These are phyloP conservation scores for Thermoascus crustaceus DNA, from an alignment of 2,329 filamentous ascomycete species.

Conservation along the genomic window DNA sequence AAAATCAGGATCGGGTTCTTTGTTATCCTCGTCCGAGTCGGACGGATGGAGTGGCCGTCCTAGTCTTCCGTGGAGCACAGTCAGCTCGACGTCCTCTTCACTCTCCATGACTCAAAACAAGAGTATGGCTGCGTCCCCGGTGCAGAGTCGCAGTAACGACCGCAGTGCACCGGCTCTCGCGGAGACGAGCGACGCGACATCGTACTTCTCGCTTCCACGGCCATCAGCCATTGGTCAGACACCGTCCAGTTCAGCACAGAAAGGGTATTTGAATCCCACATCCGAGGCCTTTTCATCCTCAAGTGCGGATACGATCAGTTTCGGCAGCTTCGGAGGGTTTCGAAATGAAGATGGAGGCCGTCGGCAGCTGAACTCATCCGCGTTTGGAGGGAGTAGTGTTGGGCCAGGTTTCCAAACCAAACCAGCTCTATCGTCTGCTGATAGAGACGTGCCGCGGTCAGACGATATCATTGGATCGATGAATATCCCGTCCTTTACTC, in stretches of 20 bases:
- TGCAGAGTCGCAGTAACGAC: slow-evolving; percentile 45
- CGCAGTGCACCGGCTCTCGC: slow-evolving; percentile 29
- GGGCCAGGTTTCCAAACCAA: slow-evolving; percentile 24
- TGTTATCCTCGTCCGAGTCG: slow-evolving; percentile 60
- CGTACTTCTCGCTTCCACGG: slow-evolving; percentile 42
- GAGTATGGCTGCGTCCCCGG: slow-evolving; percentile 51
- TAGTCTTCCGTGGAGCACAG: slow-evolving; percentile 51
- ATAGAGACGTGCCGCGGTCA: slow-evolving; percentile 20
- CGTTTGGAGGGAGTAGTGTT: slow-evolving; percentile 24
- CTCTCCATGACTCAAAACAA: slow-evolving; percentile 38
- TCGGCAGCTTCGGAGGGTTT: slow-evolving; percentile 23
- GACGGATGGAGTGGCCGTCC: slow-evolving; percentile 52
- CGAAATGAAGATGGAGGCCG: slow-evolving; percentile 26
- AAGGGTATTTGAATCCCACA: slow-evolving; percentile 25
- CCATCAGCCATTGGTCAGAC: slow-evolving; percentile 39
- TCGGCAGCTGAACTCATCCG: slow-evolving; percentile 23
- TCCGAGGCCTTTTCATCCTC: slow-evolving; percentile 27
- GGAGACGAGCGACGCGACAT: slow-evolving; percentile 38
- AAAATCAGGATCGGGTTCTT: slow-evolving; percentile 60
- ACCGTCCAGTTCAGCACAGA: slow-evolving; percentile 20
- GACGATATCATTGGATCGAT: slow-evolving; percentile 23
- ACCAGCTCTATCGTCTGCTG: slow-evolving; percentile 18
- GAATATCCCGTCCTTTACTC: slow-evolving; percentile 22
- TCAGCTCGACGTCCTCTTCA: slow-evolving; percentile 39
- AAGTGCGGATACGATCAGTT: slow-evolving; percentile 21